Conservation (phyloP, 1,284 basidiomycete species). For the Ustilago xerochloae region DNA sequence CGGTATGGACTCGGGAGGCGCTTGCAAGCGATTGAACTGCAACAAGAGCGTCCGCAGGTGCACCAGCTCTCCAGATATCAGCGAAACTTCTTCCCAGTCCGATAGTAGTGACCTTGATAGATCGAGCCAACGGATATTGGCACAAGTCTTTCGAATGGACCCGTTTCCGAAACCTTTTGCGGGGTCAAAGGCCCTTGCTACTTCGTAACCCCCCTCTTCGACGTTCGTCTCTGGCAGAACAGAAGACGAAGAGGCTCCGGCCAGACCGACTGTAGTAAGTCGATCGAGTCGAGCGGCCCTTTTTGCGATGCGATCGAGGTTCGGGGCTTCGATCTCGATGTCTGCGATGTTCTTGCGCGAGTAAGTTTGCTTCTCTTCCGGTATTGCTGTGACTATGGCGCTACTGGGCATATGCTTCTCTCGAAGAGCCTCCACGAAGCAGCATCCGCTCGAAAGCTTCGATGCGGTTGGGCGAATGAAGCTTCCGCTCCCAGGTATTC, state of each 20-base stretch:
- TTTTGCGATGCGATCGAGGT: constrained; percentile 79
- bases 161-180: constrained; percentile 72
- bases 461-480: constrained; percentile 52
- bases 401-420: constrained; percentile 52
- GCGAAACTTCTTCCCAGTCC: constrained; percentile 77
- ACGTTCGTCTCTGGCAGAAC: no score
- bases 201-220: constrained; percentile 66
- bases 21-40: constrained; percentile 65
- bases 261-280: constrained; percentile 82
- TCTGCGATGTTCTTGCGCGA: constrained; percentile 51
- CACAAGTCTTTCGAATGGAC: constrained; percentile 74
- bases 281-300: constrained; percentile 77
- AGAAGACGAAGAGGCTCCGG: no score
- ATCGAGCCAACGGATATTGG: constrained; percentile 81
- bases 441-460: constrained; percentile 63
- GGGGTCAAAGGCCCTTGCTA: constrained; percentile 72
- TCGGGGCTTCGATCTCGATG: constrained; percentile 87
- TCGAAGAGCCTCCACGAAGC: constrained; percentile 80
- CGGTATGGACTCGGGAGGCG: constrained; percentile 56
- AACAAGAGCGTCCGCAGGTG: constrained; percentile 77
- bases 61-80: constrained; percentile 76
- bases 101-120: constrained; percentile 82
- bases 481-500: constrained; percentile 46
- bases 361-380: constrained; percentile 70
- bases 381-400: background rate